These are phyloP conservation scores for Isabelozyma heimii DNA, from an alignment of 805 yeast species.

Conservation along the genomic window DNA sequence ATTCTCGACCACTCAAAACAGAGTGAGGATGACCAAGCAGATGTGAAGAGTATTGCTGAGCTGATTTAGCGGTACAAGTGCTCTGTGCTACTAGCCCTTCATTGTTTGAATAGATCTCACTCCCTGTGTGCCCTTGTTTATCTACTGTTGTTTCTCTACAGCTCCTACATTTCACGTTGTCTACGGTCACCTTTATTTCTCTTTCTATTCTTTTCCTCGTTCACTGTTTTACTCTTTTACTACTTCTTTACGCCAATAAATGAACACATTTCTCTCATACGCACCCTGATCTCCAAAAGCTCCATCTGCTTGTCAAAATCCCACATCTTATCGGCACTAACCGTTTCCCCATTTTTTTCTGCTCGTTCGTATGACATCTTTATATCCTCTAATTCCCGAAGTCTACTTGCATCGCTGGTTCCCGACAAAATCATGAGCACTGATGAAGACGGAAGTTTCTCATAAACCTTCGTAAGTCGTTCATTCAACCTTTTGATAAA, in stretches of 20 bases:
- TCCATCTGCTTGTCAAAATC: slow-evolving; percentile 44
- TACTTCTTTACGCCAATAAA: slow-evolving; percentile 48
- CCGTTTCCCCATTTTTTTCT: slow-evolving; percentile 37
- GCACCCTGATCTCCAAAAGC: slow-evolving; percentile 44
- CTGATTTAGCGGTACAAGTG: background rate
- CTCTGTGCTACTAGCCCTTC: no score
- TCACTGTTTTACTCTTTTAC: no score
- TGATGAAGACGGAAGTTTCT: slow-evolving; percentile 54
- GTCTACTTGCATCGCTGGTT: slow-evolving; percentile 54
- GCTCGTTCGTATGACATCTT: slow-evolving; percentile 43
- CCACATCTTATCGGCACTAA: slow-evolving; percentile 46
- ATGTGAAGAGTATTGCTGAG: background rate
- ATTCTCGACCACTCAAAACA: slow-evolving; percentile 36
- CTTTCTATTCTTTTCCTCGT: no score
- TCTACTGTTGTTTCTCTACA: background rate
- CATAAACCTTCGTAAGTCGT: slow-evolving; percentile 49
- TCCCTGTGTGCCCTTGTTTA: background rate
- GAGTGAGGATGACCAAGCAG: slow-evolving; percentile 1
- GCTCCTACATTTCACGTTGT: background rate
- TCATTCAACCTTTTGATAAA: slow-evolving; percentile 36
- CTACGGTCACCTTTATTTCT: no score
- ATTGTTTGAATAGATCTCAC: no score
- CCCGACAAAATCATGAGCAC: slow-evolving; percentile 62
- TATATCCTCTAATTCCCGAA: slow-evolving; percentile 44
- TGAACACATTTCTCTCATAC: slow-evolving; percentile 61